Percentiles rank a stretch among this genome's conserved stretches.
Conservation (phyloP, 2,329 filamentous ascomycete genomes). For the Alternaria sp. region DNA sequence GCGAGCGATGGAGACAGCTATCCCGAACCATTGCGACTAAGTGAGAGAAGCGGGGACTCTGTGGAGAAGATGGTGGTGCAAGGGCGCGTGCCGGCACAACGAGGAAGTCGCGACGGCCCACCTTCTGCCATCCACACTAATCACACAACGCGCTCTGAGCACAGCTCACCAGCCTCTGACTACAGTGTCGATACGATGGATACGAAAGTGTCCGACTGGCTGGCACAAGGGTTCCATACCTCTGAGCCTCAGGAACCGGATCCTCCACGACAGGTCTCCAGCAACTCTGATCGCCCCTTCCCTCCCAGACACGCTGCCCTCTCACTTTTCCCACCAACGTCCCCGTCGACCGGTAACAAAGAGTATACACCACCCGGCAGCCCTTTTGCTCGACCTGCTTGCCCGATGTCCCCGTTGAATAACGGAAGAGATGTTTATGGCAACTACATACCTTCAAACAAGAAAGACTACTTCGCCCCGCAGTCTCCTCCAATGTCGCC, state of each 20-base stretch:
- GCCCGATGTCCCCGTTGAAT: slow-evolving; percentile 13
- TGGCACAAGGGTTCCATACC: neutral
- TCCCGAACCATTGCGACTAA: neutral
- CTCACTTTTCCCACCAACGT: slow-evolving; percentile 8
- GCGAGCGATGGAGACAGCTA: neutral
- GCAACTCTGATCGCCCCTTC: neutral
- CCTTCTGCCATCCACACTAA: neutral
- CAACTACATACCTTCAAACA: slow-evolving; percentile 18
- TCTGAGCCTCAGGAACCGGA: neutral
- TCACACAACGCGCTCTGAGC: neutral
- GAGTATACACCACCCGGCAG: slow-evolving; percentile 5
- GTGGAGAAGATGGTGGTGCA: neutral
- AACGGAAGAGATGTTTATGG: slow-evolving; percentile 22
- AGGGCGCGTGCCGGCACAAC: neutral
- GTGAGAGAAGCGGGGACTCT: neutral
- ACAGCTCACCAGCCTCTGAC: neutral
- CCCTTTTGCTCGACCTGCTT: neutral
- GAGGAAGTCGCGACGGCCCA: neutral
- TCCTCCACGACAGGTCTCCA: neutral
- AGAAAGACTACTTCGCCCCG: slow-evolving; percentile 5
- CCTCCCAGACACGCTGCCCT: neutral
- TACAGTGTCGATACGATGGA: neutral
- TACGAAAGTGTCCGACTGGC: slow-evolving; percentile 3
- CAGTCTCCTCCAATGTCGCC: neutral
- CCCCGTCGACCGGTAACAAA: neutral